Conservation (phyloP, 1,284 basidiomycete genomes). For the Sporisorium reilianum region DNA sequence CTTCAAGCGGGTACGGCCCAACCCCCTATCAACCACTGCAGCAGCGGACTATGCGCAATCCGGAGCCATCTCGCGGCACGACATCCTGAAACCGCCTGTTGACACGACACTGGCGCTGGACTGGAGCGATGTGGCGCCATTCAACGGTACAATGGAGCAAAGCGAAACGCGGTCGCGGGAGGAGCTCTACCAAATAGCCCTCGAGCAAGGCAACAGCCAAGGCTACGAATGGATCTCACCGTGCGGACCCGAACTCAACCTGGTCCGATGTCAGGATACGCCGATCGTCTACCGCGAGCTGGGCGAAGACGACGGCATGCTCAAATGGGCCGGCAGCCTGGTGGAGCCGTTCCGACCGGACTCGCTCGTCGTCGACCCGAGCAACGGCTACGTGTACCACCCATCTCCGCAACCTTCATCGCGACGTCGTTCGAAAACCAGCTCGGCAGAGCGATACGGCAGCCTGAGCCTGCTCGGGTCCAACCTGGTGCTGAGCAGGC, state of each 20-base stretch:
- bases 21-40: constrained; percentile 23
- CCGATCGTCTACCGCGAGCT: constrained; percentile 68
- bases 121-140: constrained; percentile 30
- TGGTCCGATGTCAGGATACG: constrained; percentile 63
- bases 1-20: constrained; percentile 44
- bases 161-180: constrained; percentile 13
- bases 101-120: constrained; percentile 9
- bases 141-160: constrained; percentile 24
- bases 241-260: constrained; percentile 66
- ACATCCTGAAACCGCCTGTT: constrained; percentile 20
- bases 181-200: constrained; percentile 16
- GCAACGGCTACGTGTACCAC: constrained; percentile 67
- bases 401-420: constrained; percentile 55
- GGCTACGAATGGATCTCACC: constrained; percentile 66
- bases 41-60: constrained; percentile 1
- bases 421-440: neutral
- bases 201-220: constrained; percentile 26
- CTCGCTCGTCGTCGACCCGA: constrained; percentile 51
- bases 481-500: constrained; percentile 54
- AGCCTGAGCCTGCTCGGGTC: constrained; percentile 60
- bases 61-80: constrained; percentile 30
- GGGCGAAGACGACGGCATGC: constrained; percentile 29
- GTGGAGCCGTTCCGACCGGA: constrained; percentile 52
- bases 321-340: constrained; percentile 61
- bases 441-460: constrained; percentile 38